Base-by-base conservation (phyloP, 2,329 filamentous ascomycete species). In the Beauveria sp. region DNA sequence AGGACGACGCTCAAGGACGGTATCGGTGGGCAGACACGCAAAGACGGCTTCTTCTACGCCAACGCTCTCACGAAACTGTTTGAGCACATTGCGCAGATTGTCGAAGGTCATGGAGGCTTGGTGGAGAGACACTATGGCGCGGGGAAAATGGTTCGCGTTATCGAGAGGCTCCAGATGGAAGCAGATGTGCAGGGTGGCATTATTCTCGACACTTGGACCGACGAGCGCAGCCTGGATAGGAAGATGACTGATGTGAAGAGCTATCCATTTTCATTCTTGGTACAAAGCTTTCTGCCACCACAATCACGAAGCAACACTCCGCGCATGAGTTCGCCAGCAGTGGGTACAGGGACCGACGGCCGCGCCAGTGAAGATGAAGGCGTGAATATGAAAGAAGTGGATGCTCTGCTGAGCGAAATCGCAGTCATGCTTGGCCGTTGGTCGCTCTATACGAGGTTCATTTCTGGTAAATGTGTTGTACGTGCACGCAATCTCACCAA, bases 131-230 rank as follows among this genome's bases (percentile, higher is more conserved):
- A 99, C 73, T 99, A 99, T 70, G 94, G 94, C 1, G 76, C 83
- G 18, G 91, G 93, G 43, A 94, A 92, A 78, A 99, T 99, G 94
- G 86, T 90, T 37, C 90, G 88, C 67, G 94, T 99, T 58, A 93
- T 97, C 67, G 91, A 97, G 74, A 84, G 91, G 48, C 78, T 99
- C 61, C 94, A 99, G 74, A 85, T 92, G 69, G 94, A 99, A 76
- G 94, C 92, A 2, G 94, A 99, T 74, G 88, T 96, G 1, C 94
- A 99, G 75, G 94, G 92, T 22, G 94, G 94, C 65, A 96, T 97
- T 66, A 87, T 99, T 62, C 79, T 99, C 57, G 94, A 99, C 71
- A 94, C 92, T 0, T 99, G 94, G 92, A 88, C 87, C 60, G 94
- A 99, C 65, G 93, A 97, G 70, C 84, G 92, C 62, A 84, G 80